phyloP scores from a whole-genome alignment of 1,284 basidiomycete genomes.

The Termitomyces sp. region DNA sequence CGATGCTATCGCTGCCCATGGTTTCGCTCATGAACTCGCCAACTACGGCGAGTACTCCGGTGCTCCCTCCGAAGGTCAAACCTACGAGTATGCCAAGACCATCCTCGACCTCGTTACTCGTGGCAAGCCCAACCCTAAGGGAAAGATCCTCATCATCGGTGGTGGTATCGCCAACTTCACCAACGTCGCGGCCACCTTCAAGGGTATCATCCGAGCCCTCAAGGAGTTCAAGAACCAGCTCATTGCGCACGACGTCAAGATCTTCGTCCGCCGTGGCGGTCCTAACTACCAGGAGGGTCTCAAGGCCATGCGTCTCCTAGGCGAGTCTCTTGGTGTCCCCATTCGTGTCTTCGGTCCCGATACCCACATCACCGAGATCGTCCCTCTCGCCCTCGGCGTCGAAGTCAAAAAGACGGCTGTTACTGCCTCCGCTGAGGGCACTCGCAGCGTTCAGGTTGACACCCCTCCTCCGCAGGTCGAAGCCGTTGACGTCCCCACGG shows the following conservation, averaged over 20 bases:
- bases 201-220: conserved; percentile 97
- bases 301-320: conserved; percentile 97
- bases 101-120: conserved; percentile 97
- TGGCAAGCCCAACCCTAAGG: conserved; percentile 74
- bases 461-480: conserved; percentile 31
- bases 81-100: conserved; percentile 99
- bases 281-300: conserved; percentile 99
- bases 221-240: conserved; percentile 90
- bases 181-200: conserved; percentile 99
- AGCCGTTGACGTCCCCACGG: conserved; percentile 21
- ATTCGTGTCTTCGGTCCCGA: conserved; percentile 98
- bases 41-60: conserved; percentile 99
- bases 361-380: conserved; percentile 98
- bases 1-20: conserved; percentile 95
- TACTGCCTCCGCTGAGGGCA: conserved; percentile 20
- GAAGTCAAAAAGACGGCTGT: conserved; percentile 36
- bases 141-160: conserved; percentile 99
- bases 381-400: conserved; percentile 93
- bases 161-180: conserved; percentile 99
- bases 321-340: conserved; percentile 95
- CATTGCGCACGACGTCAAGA: conserved; percentile 82
- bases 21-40: conserved; percentile 95
- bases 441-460: conserved; percentile 30
- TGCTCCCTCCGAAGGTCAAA: conserved; percentile 97
- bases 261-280: conserved; percentile 96